A percentile compares a stretch with the other conserved stretches of the same genome.
These are phyloP conservation scores for Neltuma alba DNA, from an alignment of 306 rosid genomes.

Conservation along the genomic window DNA sequence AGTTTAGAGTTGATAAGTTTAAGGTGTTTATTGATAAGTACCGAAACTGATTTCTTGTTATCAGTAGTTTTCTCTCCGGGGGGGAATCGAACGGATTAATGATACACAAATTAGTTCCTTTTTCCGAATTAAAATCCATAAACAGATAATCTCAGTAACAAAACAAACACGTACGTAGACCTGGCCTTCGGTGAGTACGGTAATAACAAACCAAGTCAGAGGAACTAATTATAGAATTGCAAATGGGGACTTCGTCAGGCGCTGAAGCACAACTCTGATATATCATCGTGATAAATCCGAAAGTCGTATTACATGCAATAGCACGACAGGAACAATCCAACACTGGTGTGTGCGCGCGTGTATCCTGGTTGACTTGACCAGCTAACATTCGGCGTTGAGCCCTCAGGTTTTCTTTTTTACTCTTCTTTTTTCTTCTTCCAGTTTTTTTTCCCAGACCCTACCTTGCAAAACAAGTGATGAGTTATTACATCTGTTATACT, in stretches of 20 bases:
- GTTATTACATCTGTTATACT: not conserved
- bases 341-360: not conserved
- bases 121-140: not conserved
- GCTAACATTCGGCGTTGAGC: not conserved
- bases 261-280: constrained; percentile 19
- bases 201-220: not conserved
- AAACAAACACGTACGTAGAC: not conserved
- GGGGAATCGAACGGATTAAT: not conserved
- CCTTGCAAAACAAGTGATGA: not conserved
- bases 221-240: constrained; percentile 12
- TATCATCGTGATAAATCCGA: not conserved
- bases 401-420: not conserved
- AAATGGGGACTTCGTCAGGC: constrained; percentile 20
- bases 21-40: too few relatives aligned
- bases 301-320: not conserved
- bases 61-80: too few relatives aligned
- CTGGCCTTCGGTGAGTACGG: not conserved
- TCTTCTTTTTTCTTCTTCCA: not conserved
- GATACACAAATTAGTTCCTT: not conserved
- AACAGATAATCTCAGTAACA: not conserved
- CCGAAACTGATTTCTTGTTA: too few relatives aligned
- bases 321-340: not conserved
- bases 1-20: too few relatives aligned
- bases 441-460: not conserved
- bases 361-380: not conserved